Evolutionary conservation across 2,329 filamentous ascomycete species (phyloP), one percentile per base, ranked within the genome.

Genomic region (Colletotrichum spinosum): DNA sequence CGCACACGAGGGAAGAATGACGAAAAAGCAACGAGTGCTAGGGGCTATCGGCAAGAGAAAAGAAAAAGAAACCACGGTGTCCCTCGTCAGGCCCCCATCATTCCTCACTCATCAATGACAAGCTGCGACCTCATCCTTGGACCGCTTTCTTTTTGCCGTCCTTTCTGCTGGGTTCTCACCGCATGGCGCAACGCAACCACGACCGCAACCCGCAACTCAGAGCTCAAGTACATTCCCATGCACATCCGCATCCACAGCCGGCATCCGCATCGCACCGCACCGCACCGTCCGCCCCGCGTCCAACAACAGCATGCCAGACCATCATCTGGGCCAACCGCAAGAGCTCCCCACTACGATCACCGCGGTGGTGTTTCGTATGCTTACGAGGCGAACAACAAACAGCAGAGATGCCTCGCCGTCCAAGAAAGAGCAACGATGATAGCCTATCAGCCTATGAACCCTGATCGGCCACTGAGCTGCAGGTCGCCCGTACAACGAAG

Each of bases 71-170:
- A 65, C n/a, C 49, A 25, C 13, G 35, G n/a, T n/a, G 12, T 10
- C 38, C 48, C 58, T 51, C 58, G 52, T 65, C 58, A 65, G 45
- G 13, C 41, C 53, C 37, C 13, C 48, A 44, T 62, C 58, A 65
- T 53, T 65, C 48, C 52, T 62, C 58, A 35, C 48, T 46, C 58
- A 65, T 63, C 25, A 44, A 25, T 52, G 41, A 34, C 62, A 46
- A 55, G 51, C 57, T 45, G 39, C 39, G 46, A 65, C 62, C 50
- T 45, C 25, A n/a, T 48, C 58, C 63, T 48, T 52, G 62, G 35
- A 7, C 55, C 17, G 41, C 52, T 56, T 61, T 13, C 62, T 62
- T 53, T 55, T 52, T 39, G 4, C n/a, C 39, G 15, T 35, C 37
- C 48, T 55, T 51, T 25, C 25, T 25, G 25, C 25, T 25, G 25